Evolutionary conservation across 139 green algal species (phyloP), one percentile per base, ranked within the genome.

Genomic region (Tetraselmis chui): DNA sequence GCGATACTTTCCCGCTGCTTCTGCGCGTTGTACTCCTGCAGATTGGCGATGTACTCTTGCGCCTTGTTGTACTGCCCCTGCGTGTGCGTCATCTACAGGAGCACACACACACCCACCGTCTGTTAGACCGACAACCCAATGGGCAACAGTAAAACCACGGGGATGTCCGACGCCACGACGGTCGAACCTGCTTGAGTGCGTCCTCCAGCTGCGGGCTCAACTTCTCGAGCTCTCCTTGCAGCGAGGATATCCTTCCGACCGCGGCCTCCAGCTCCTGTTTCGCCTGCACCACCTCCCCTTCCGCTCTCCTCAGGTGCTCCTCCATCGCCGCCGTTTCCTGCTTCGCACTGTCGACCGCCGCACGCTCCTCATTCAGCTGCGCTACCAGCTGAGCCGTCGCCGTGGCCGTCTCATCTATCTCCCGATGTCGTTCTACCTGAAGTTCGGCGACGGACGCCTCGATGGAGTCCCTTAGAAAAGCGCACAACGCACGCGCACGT

Each of bases 51-150:
- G n/a, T 80, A 80, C 77, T 80, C 77, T 18, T 80, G 77, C 29
- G 77, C 31, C 77, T 80, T 80, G 77, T 59, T 32, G 28, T 80
- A 80, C 29, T 80, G 31, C 29, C 58, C 77, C 77, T 80, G 77
- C 28, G 58, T 31, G 24, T 80, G 31, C 26, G 77, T 25, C 28
- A 80, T 30, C 77, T 80, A 18, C 45, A 67, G 18, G 45, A 18
- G 45, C n/a, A n/a, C n/a, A n/a, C n/a, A n/a, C n/a, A n/a, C n/a
- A n/a, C n/a, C n/a, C n/a, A n/a, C n/a, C n/a, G n/a, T n/a, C n/a
- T n/a, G n/a, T n/a, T n/a, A n/a, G n/a, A n/a, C n/a, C n/a, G n/a
- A n/a, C n/a, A n/a, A n/a, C n/a, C n/a, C n/a, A n/a, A n/a, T n/a
- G n/a, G n/a, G n/a, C n/a, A n/a, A n/a, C n/a, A n/a, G n/a, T n/a